These are phyloP conservation scores for Turritis glabra DNA, from an alignment of 345 rosid genomes.

Conservation along the genomic window DNA sequence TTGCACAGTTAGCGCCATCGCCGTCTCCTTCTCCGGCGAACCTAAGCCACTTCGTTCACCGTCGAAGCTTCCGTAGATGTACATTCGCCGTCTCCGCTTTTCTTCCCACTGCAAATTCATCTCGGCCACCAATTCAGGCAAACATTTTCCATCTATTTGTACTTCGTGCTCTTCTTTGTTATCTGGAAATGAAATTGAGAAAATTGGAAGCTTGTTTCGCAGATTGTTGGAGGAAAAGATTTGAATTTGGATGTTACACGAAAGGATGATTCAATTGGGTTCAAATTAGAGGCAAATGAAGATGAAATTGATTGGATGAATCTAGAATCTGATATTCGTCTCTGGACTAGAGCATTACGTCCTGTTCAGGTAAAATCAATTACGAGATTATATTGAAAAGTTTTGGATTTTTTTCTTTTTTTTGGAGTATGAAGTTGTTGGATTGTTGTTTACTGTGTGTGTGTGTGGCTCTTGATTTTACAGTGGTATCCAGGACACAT, in stretches of 20 bases:
- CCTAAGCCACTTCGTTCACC: slow-evolving; percentile 22
- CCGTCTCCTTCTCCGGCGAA: slow-evolving; percentile 42
- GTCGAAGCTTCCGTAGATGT: slow-evolving; percentile 28
- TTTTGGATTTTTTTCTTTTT: too few species aligned
- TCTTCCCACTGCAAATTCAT: slow-evolving; percentile 48
- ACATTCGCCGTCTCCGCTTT: slow-evolving; percentile 42
- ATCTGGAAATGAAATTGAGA: not conserved
- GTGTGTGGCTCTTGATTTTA: slow-evolving; percentile 12
- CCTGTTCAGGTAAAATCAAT: slow-evolving; percentile 67
- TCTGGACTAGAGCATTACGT: slow-evolving; percentile 72
- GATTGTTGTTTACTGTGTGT: slow-evolving; percentile 3
- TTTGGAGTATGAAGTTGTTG: not conserved
- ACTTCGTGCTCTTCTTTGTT: not conserved
- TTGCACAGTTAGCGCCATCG: slow-evolving; percentile 43
- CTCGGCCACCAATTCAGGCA: slow-evolving; percentile 63
- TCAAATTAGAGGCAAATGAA: slow-evolving; percentile 29
- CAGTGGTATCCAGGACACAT: slow-evolving; percentile 99
- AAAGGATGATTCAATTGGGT: slow-evolving; percentile 26
- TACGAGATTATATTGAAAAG: not conserved
- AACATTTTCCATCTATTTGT: slow-evolving; percentile 7
- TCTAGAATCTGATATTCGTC: slow-evolving; percentile 72
- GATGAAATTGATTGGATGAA: slow-evolving; percentile 68
- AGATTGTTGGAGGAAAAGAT: slow-evolving; percentile 70
- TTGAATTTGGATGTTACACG: slow-evolving; percentile 44
- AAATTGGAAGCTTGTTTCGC: slow-evolving; percentile 16